Evolutionary conservation across 2,329 filamentous ascomycete genomes (phyloP).

Genomic region (Calycina herbarum): DNA sequence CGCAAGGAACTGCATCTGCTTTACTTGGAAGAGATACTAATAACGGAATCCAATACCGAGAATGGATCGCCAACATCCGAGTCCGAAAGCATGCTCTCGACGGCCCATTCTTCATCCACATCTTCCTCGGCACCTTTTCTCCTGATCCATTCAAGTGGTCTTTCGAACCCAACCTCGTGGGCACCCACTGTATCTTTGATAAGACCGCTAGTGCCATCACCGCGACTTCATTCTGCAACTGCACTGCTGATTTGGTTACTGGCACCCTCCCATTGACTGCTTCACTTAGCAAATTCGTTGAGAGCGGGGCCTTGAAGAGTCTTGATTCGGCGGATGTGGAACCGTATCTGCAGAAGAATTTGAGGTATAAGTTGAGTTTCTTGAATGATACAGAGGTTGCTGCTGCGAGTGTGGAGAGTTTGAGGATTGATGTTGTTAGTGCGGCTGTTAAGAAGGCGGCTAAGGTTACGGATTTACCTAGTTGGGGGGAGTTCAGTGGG

Average conservation of each 20-base stretch:
- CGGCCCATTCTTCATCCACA: slow-evolving; percentile 63
- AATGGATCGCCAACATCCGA: slow-evolving; percentile 70
- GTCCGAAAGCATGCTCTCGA: slow-evolving; percentile 60
- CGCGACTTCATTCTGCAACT: slow-evolving; percentile 8
- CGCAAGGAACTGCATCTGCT: slow-evolving; percentile 5
- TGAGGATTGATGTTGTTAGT: slow-evolving; percentile 31
- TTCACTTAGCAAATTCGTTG: slow-evolving; percentile 39
- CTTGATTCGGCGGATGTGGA: slow-evolving; percentile 28
- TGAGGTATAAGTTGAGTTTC: slow-evolving; percentile 31
- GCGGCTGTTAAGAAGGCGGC: slow-evolving; percentile 22
- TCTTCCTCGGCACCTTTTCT: slow-evolving; percentile 60
- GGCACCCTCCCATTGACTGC: slow-evolving; percentile 48
- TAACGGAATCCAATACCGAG: slow-evolving; percentile 45
- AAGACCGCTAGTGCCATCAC: slow-evolving; percentile 22
- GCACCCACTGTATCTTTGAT: slow-evolving; percentile 41
- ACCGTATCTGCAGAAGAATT: slow-evolving; percentile 30
- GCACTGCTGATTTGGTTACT: slow-evolving; percentile 36
- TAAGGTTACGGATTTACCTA: slow-evolving; percentile 19
- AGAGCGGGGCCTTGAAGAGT: slow-evolving; percentile 35
- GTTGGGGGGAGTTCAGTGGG: slow-evolving; percentile 22
- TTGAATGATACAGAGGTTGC: slow-evolving; percentile 26
- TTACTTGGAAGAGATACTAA: background rate
- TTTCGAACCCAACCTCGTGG: slow-evolving; percentile 34
- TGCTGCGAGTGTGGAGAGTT: slow-evolving; percentile 26
- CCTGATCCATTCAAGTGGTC: slow-evolving; percentile 30